Percentiles rank a stretch among this genome's conserved stretches.
Evolutionary conservation across 768 basidiomycete species (phyloP).

Genomic region (Chalciporus pseudorubinellus): DNA sequence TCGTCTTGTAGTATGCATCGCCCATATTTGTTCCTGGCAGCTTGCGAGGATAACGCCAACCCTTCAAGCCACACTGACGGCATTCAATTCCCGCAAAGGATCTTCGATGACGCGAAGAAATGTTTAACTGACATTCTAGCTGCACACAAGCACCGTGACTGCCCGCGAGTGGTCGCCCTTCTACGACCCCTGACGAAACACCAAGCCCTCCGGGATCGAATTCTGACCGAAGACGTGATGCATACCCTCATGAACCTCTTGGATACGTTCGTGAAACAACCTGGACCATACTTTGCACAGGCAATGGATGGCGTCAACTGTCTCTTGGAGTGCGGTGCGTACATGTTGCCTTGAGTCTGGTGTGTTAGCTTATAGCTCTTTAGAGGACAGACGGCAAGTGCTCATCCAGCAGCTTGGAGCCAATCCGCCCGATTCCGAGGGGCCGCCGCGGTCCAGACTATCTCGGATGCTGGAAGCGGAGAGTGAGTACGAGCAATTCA

Average conservation of each 20-base stretch:
- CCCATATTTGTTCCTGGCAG: background rate
- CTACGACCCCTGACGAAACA: constrained; percentile 21
- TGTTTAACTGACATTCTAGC: constrained; percentile 12
- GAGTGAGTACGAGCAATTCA: constrained; percentile 1
- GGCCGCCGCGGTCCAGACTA: constrained; percentile 15
- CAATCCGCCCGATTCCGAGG: background rate
- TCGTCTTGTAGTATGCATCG: too few relatives aligned
- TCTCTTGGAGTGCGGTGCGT: constrained; percentile 18
- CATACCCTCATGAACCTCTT: constrained; percentile 12
- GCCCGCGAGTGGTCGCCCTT: constrained; percentile 21
- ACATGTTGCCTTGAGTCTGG: background rate
- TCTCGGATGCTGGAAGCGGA: constrained; percentile 14
- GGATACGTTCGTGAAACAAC: constrained; percentile 7
- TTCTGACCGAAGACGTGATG: constrained; percentile 16
- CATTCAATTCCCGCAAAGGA: background rate
- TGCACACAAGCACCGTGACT: constrained; percentile 15
- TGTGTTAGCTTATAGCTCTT: background rate
- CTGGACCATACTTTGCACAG: constrained; percentile 11
- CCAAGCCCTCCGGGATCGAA: constrained; percentile 5
- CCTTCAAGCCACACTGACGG: background rate
- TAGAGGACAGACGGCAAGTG: constrained; percentile 11
- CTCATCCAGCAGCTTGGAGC: constrained; percentile 9
- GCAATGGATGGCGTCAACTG: constrained; percentile 24
- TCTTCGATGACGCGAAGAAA: constrained; percentile 15
- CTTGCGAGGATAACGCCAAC: background rate